These are phyloP conservation scores for Ehretia macrophylla DNA, from an alignment of 257 asterid genomes.

Conservation along the genomic window DNA sequence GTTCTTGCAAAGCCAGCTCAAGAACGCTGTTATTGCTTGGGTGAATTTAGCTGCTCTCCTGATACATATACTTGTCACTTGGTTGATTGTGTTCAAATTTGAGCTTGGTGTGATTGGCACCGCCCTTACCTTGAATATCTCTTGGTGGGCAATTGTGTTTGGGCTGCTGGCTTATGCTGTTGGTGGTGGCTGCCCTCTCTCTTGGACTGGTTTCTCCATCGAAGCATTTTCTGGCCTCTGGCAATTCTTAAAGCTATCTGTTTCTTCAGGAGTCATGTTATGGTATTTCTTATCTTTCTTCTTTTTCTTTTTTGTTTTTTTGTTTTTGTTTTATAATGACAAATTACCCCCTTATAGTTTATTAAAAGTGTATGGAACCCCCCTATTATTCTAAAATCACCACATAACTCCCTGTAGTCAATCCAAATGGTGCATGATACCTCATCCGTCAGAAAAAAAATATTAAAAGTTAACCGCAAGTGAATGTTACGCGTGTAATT, in stretches of 20 bases:
- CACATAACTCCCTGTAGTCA: no score
- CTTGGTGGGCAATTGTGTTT: slow-evolving; percentile 56
- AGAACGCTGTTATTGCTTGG: slow-evolving; percentile 60
- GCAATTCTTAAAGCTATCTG: slow-evolving; percentile 72
- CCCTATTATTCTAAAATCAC: no score
- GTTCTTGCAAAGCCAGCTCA: slow-evolving; percentile 83
- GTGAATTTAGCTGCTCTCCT: slow-evolving; percentile 39
- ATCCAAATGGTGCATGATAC: no score
- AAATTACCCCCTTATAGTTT: no score
- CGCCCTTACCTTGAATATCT: slow-evolving; percentile 44
- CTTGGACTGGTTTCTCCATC: slow-evolving; percentile 72
- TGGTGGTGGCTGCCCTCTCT: slow-evolving; percentile 67
- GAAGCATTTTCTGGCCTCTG: slow-evolving; percentile 83
- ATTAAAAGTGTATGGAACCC: no score
- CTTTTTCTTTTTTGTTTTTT: neutral
- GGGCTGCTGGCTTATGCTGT: slow-evolving; percentile 45
- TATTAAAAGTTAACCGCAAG: no score
- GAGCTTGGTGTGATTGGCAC: slow-evolving; percentile 57
- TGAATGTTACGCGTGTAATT: no score
- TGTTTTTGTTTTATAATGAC: neutral
- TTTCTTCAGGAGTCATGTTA: slow-evolving; percentile 91
- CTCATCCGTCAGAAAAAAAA: no score
- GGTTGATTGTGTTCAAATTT: slow-evolving; percentile 46
- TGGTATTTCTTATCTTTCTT: slow-evolving; percentile 36
- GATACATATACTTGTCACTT: slow-evolving; percentile 43